Base-by-base conservation (phyloP, 805 yeast species). In the Metschnikowia similis region DNA sequence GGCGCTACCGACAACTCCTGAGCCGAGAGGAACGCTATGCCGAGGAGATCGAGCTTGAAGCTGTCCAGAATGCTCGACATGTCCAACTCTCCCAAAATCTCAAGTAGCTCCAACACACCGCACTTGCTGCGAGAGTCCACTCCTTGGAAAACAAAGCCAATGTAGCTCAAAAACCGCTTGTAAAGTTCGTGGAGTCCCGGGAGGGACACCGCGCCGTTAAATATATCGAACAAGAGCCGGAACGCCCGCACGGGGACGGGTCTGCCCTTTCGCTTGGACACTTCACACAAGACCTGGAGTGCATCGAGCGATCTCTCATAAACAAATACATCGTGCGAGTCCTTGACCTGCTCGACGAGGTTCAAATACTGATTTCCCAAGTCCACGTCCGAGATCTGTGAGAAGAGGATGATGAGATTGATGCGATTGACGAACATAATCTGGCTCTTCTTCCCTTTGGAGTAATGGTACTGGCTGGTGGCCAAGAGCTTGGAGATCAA, bases 381-480 rank as follows among this genome's bases (percentile, higher is more conserved):
- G 45, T 70, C 72, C 8, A 68, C 60, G 7, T 61, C 63, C 1
- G 75, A 70, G 9, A 71, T 31, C 48, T 67, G 75, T 8, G 61
- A 51, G n/a, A 73, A 56, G 13, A 73, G 49, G 6, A 67, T 47
- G 4, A 72, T 59, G 47, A 71, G 65, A 48, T 73, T 73, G 35
- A 71, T 50, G 34, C 78, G 55, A 49, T 73, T 73, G 29, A 65
- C 55, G 47, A 65, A 72, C 64, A 69, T 69, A 5, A 61, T 61
- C 39, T 59, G 63, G 42, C 65, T 64, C 7, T 50, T 56, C 45
- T 58, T 58, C 9, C 62, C 67, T 17, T 57, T 59, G 28, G 59
- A 59, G 45, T 69, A 71, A 3, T 55, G 61, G 41, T 61, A 71
- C 40, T 65, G 67, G 47, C 76, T 72, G 1, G 77, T 70, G 0